These are phyloP conservation scores for Immersiella caudata DNA, from an alignment of 495 filamentous ascomycete genomes.

Conservation along the genomic window DNA sequence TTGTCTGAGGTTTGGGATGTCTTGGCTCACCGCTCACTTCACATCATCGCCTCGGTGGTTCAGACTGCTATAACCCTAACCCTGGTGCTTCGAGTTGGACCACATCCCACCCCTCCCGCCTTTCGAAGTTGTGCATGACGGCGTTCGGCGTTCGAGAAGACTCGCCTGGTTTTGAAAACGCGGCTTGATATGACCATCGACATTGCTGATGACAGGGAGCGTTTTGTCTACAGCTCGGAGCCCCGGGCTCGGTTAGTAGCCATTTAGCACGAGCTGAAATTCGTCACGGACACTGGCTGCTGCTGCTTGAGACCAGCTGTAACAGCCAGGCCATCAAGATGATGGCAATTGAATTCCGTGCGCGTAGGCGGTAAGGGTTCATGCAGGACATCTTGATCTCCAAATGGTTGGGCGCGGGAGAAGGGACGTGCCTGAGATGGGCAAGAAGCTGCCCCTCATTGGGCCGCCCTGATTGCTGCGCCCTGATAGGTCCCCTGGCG, in stretches of 20 bases:
- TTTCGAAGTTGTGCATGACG: too few relatives aligned
- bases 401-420: slow-evolving; percentile 1
- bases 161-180: background rate
- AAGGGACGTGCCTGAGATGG: slow-evolving; percentile 12
- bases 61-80: background rate
- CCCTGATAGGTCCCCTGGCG: slow-evolving; percentile 13
- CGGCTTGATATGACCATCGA: background rate
- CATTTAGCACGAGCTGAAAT: background rate
- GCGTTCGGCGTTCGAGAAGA: background rate
- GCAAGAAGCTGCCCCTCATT: slow-evolving; percentile 16
- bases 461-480: background rate
- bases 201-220: background rate
- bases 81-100: background rate
- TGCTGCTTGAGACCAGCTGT: background rate
- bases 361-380: background rate
- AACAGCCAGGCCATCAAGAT: background rate
- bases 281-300: background rate
- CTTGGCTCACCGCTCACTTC: background rate
- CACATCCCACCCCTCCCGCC: too few relatives aligned
- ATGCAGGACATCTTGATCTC: background rate
- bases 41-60: background rate
- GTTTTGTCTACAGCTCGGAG: background rate
- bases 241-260: background rate
- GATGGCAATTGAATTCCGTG: background rate
- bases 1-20: background rate